Conservation (phyloP, 192 early-diverging fungal species). For the Dissophora ornata region DNA sequence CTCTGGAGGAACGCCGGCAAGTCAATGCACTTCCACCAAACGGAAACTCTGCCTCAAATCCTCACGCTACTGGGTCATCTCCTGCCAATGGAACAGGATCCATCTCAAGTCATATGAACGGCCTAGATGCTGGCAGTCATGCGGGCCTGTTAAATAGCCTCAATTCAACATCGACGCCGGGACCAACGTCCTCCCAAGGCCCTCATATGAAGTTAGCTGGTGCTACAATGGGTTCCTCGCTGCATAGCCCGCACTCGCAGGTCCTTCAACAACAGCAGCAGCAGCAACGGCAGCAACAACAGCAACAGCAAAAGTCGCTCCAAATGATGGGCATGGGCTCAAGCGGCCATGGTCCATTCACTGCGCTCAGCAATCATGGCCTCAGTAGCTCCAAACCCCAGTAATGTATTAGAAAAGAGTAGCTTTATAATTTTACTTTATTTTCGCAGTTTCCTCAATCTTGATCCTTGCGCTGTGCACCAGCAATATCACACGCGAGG, state of each 20-base stretch:
- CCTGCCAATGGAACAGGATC: conserved; percentile 12
- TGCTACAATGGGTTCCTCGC: background rate
- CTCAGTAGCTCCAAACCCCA: conserved; percentile 31
- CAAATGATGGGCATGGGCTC: conserved; percentile 45
- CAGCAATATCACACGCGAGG: background rate
- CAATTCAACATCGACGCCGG: conserved; percentile 30
- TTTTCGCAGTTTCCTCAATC: no score
- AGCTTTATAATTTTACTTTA: background rate
- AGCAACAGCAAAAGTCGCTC: conserved; percentile 36
- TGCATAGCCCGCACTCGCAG: background rate
- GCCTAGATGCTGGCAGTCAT: conserved; percentile 19
- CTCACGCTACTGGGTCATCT: conserved; percentile 5
- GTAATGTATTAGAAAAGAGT: conserved; percentile 19
- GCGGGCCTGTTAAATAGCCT: conserved; percentile 27
- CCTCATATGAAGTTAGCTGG: conserved; percentile 22
- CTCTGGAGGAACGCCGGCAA: conserved; percentile 83
- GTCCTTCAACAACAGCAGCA: conserved; percentile 5
- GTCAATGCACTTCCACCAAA: conserved; percentile 13
- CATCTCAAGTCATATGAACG: conserved; percentile 19
- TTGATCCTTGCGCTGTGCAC: background rate
- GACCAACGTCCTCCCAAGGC: conserved; percentile 5
- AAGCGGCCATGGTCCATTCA: conserved; percentile 25
- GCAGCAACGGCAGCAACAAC: conserved; percentile 17
- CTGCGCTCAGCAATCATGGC: conserved; percentile 5
- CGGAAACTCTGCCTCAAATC: conserved; percentile 3